Evolutionary conservation across 768 basidiomycete genomes (phyloP), one percentile per base, ranked within the genome.

Genomic region (Kwoniella sp.): DNA sequence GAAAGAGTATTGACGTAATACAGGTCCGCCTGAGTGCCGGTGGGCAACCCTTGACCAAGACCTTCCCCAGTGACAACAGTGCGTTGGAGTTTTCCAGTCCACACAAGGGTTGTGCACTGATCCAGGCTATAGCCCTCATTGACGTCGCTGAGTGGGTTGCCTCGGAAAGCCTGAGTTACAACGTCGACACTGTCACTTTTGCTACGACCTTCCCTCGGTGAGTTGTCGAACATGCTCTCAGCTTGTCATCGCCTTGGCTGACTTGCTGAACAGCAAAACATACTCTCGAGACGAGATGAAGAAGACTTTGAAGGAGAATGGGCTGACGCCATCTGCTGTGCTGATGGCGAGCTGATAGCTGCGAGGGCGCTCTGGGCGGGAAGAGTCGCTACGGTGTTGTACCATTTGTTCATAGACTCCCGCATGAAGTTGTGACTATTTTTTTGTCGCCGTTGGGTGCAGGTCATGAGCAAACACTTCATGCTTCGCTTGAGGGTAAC

Each of bases 121-220:
- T 20, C 5, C 12, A 38, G 3, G 5, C 7, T 20, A 12, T 62
- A 92, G 90, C 87, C 2, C 78, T 95, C 40, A 79, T 80, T 0
- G 87, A 87, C 61, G 89, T 93, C 0, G 89, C 90, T 19, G 89
- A 93, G 75, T 92, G 79, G 69, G 72, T 93, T 27, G 90, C 89
- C 3, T 82, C 81, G 0, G 89, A 93, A 73, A 79, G 78, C 22
- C 68, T 86, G 27, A 63, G 73, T 1, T 81, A 89, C 19, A 82
- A 84, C 62, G 87, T 86, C 12, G 88, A 89, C 27, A 86, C 84
- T 0, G 83, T 93, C 29, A 79, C 80, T 1, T 80, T 95, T 56
- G 79, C 87, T 0, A 84, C 84, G 59, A 83, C 86, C 31, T 93
- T 92, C 78, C 91, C 90, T 11, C 83, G 89, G 90, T 84, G 66